Conservation (phyloP, 2,329 filamentous ascomycete genomes). For the Diplodia seriata region DNA sequence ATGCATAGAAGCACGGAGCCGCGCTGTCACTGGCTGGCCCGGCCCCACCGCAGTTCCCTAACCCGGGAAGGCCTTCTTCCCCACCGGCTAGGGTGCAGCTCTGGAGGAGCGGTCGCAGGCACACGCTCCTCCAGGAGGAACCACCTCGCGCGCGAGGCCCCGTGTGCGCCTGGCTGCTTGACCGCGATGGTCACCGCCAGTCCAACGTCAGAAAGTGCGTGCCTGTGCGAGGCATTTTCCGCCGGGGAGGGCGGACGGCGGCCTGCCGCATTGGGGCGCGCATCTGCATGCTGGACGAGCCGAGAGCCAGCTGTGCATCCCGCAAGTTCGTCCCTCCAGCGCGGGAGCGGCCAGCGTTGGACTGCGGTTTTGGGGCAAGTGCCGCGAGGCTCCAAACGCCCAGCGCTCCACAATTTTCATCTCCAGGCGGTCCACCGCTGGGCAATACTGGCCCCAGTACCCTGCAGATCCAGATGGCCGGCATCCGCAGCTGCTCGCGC, state of each 20-base stretch:
- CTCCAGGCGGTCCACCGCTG: constrained; percentile 32
- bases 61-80: constrained; percentile 17
- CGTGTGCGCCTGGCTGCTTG: constrained; percentile 17
- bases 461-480: constrained; percentile 31
- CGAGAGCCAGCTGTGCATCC: constrained; percentile 20
- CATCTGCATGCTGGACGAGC: constrained; percentile 1
- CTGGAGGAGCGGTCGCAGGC: constrained; percentile 21
- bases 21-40: constrained; percentile 17
- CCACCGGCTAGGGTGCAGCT: constrained; percentile 11
- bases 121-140: constrained; percentile 11
- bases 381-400: constrained; percentile 23
- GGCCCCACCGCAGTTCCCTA: constrained; percentile 23
- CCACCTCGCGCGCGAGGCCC: constrained; percentile 27
- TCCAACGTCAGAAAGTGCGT: constrained; percentile 26
- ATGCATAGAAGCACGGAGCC: constrained; percentile 24
- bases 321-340: constrained; percentile 1
- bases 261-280: constrained; percentile 14
- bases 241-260: constrained; percentile 19
- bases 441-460: constrained; percentile 29
- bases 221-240: constrained; percentile 22
- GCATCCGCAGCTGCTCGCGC: constrained; percentile 13
- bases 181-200: constrained; percentile 19
- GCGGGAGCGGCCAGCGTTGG: constrained; percentile 19
- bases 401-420: constrained; percentile 29
- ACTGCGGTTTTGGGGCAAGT: constrained; percentile 10